Evolutionary conservation across 768 basidiomycete genomes (phyloP).

Genomic region (Terana coerulea): DNA sequence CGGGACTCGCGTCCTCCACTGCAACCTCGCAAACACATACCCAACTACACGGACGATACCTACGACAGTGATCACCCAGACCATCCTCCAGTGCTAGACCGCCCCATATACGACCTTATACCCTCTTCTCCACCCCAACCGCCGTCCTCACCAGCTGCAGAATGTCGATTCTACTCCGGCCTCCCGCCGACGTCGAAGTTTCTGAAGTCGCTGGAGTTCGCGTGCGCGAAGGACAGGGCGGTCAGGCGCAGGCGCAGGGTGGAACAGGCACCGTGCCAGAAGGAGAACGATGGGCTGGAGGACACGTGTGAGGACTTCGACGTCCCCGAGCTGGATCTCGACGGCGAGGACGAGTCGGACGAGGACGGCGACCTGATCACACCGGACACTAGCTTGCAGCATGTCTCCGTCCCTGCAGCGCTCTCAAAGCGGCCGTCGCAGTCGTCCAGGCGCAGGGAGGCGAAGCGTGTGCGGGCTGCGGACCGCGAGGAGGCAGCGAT

Average conservation of each 20-base stretch:
- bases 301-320: conserved; percentile 7
- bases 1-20: conserved; percentile 8
- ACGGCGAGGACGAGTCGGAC: conserved; percentile 7
- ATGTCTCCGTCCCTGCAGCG: background rate
- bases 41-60: background rate
- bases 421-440: too few relatives aligned
- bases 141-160: conserved; percentile 46
- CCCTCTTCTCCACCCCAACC: conserved; percentile 59
- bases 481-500: too few relatives aligned
- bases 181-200: conserved; percentile 42
- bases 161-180: conserved; percentile 39
- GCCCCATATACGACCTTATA: conserved; percentile 37
- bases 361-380: conserved; percentile 13
- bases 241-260: background rate
- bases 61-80: background rate
- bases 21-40: conserved; percentile 11
- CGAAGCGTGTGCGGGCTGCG: too few relatives aligned
- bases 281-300: background rate
- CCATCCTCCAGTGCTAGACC: background rate
- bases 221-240: conserved; percentile 15
- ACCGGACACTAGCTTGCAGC: conserved; percentile 10
- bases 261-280: too few relatives aligned
- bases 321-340: conserved; percentile 12
- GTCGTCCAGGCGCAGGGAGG: too few relatives aligned
- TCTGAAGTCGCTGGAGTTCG: conserved; percentile 52